A percentile compares a stretch with the other conserved stretches of the same genome.
Evolutionary conservation across 23 red algal genomes (phyloP).

Genomic region (Porphyridium purpureum): DNA sequence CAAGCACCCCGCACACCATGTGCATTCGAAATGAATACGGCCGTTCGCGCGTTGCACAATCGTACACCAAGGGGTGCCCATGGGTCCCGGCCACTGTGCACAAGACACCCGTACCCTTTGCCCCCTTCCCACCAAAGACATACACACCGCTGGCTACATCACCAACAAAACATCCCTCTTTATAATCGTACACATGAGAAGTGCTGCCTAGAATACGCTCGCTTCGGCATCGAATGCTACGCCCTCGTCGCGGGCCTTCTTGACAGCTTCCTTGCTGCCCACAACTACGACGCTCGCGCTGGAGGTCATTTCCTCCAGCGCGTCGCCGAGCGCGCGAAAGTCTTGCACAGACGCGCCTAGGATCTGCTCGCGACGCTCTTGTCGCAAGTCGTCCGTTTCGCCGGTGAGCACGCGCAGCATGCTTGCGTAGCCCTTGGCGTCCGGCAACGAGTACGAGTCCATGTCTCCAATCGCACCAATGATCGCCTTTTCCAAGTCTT

Average conservation of each 20-base stretch:
- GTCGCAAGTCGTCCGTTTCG: constrained; percentile 75
- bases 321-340: constrained; percentile 64
- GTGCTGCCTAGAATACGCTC: too few relatives aligned
- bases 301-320: constrained; percentile 17
- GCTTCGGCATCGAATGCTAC: too few relatives aligned
- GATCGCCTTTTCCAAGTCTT: constrained; percentile 57
- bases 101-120: too few relatives aligned
- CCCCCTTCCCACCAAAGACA: too few relatives aligned
- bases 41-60: too few relatives aligned
- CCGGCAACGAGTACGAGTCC: constrained; percentile 89
- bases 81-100: too few relatives aligned
- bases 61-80: too few relatives aligned
- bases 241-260: constrained; percentile 50
- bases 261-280: constrained; percentile 56
- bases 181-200: too few relatives aligned
- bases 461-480: constrained; percentile 96
- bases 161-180: too few relatives aligned
- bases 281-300: constrained; percentile 72
- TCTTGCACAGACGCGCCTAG: constrained; percentile 46
- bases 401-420: constrained; percentile 37
- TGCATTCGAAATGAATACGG: too few relatives aligned
- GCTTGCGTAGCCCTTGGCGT: constrained; percentile 72
- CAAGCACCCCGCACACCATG: too few relatives aligned
- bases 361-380: constrained; percentile 70
- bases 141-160: too few relatives aligned